These are phyloP conservation scores for Barnettozyma salicaria DNA, from an alignment of 805 yeast species.

Conservation along the genomic window DNA sequence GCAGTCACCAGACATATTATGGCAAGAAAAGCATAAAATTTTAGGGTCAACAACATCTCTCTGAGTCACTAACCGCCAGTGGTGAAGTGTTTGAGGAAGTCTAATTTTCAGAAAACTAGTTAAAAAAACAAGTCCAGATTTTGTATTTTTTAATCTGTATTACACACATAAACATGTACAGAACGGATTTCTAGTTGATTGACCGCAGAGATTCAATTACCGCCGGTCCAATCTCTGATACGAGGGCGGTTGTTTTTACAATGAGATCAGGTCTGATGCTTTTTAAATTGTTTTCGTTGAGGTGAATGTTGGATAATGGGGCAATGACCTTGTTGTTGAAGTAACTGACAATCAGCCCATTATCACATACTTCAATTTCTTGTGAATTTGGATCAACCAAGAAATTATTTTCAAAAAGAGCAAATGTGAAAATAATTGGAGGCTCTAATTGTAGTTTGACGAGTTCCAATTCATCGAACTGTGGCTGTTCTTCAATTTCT, in stretches of 20 bases:
- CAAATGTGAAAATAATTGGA: constrained; percentile 72
- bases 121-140: too few species aligned
- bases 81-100: neutral
- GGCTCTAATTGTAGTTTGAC: constrained; percentile 57
- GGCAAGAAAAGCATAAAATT: neutral
- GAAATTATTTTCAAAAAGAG: constrained; percentile 60
- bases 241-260: constrained; percentile 48
- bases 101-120: too few species aligned
- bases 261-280: constrained; percentile 49
- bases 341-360: constrained; percentile 74
- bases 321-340: constrained; percentile 59
- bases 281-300: constrained; percentile 45
- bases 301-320: constrained; percentile 65
- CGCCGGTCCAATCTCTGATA: constrained; percentile 52
- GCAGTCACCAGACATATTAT: neutral
- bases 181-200: too few species aligned
- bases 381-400: constrained; percentile 83
- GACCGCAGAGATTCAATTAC: constrained; percentile 37
- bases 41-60: neutral
- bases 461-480: constrained; percentile 80
- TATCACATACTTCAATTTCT: constrained; percentile 84
- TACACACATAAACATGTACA: too few species aligned
- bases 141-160: too few species aligned
- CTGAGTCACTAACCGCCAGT: too few species aligned
- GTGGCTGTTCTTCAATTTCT: constrained; percentile 77